A percentile compares a stretch with the other conserved stretches of the same genome.
Conservation (phyloP, 2,329 filamentous ascomycete genomes). For the Calcarisporium arbuscula region DNA sequence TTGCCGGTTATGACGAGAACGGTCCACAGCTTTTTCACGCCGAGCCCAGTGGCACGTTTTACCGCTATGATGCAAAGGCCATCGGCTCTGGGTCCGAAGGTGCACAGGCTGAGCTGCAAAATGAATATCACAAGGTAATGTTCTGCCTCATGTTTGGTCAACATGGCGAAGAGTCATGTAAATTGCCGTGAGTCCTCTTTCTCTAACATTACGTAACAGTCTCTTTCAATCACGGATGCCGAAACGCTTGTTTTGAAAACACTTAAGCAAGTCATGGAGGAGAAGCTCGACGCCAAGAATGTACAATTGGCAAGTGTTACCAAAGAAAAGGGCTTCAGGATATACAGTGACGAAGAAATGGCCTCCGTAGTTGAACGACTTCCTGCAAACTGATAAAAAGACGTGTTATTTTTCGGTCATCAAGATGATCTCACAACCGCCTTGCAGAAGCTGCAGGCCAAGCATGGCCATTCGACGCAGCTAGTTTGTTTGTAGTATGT, state of each 20-base stretch:
- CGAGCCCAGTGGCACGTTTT: conserved; percentile 96
- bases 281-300: conserved; percentile 98
- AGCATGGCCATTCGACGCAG: no score
- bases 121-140: conserved; percentile 87
- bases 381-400: conserved; percentile 62
- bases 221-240: conserved; percentile 83
- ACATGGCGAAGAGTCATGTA: no score
- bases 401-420: no score
- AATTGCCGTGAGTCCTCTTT: no score
- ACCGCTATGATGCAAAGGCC: conserved; percentile 97
- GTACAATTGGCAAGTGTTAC: conserved; percentile 97
- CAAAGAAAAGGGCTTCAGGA: conserved; percentile 95
- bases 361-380: conserved; percentile 81
- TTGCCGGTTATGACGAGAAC: conserved; percentile 95
- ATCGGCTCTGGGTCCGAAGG: conserved; percentile 97
- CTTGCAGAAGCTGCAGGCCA: no score
- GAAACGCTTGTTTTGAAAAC: conserved; percentile 96
- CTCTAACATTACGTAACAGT: conserved; percentile 52
- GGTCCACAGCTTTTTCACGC: conserved; percentile 96
- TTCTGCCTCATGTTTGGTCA: not conserved
- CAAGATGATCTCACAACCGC: no score
- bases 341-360: conserved; percentile 99
- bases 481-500: no score
- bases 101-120: conserved; percentile 95
- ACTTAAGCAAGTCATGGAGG: conserved; percentile 99